A percentile compares a stretch with the other conserved stretches of the same genome.
phyloP scores from a whole-genome alignment of 768 basidiomycete species.

The Hydnum rufescens region DNA sequence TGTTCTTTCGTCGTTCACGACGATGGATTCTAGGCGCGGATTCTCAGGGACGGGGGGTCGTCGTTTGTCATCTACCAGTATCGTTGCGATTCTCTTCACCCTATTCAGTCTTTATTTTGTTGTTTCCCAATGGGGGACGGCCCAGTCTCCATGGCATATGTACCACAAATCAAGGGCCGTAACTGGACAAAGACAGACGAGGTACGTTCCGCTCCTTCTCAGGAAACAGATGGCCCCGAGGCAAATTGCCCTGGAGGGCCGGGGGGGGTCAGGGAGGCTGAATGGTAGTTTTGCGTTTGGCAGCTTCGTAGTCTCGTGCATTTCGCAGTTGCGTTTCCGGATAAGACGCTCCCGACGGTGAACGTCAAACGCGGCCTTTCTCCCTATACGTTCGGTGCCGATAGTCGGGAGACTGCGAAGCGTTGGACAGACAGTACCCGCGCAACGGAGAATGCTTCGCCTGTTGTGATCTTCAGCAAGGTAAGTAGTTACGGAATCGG shows the following conservation, averaged over 20 bases:
- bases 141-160: too few species aligned
- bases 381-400: background rate
- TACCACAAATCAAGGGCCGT: too few species aligned
- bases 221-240: background rate
- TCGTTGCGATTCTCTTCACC: too few species aligned
- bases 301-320: background rate
- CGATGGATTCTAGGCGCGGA: too few species aligned
- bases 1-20: too few species aligned
- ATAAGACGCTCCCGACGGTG: background rate
- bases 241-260: background rate
- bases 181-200: background rate
- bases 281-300: background rate
- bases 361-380: background rate
- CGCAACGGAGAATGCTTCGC: slow-evolving; percentile 29
- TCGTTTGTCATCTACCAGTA: too few species aligned
- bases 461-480: slow-evolving; percentile 69
- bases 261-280: background rate
- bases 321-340: background rate
- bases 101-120: too few species aligned
- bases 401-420: slow-evolving; percentile 18
- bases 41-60: too few species aligned
- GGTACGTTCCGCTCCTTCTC: background rate
- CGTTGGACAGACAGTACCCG: slow-evolving; percentile 18
- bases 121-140: too few species aligned
- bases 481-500: too few species aligned